Conservation (phyloP, 257 asterid species). For the Solanum arcanum region DNA sequence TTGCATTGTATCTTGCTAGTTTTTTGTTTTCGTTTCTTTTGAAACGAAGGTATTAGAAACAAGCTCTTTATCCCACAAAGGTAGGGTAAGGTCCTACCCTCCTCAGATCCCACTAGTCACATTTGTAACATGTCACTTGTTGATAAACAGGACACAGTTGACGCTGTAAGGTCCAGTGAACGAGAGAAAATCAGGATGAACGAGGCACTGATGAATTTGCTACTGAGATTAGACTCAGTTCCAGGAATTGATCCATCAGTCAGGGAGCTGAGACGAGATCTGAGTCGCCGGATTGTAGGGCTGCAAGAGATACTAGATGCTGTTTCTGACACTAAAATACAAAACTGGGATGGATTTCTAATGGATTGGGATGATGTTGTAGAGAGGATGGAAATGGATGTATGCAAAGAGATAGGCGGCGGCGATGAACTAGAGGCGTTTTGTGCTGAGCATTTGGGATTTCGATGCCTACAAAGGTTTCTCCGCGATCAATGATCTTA, state of each 20-base stretch:
- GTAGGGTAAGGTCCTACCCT: not conserved
- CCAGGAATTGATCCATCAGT: conserved; percentile 83
- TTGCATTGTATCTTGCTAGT: not conserved
- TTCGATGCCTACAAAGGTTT: conserved; percentile 87
- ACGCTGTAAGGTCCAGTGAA: conserved; percentile 62
- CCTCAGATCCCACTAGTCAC: not conserved
- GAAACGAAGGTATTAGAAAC: not conserved
- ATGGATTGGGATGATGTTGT: conserved; percentile 82
- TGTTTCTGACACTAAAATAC: conserved; percentile 51
- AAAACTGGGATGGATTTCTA: conserved; percentile 66
- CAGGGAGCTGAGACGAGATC: conserved; percentile 77
- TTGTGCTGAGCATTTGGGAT: conserved; percentile 86
- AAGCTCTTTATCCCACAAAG: not conserved
- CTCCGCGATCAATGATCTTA: conserved; percentile 48
- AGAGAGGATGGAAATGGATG: conserved; percentile 53
- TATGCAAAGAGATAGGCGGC: conserved; percentile 54
- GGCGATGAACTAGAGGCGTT: conserved; percentile 72
- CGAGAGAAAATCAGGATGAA: conserved; percentile 70
- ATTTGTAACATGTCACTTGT: not conserved
- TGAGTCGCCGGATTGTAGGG: conserved; percentile 81
- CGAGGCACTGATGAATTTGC: conserved; percentile 66
- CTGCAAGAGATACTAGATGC: conserved; percentile 91
- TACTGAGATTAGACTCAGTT: conserved; percentile 70
- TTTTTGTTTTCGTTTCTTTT: not conserved
- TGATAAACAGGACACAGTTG: conserved; percentile 79